Conservation (phyloP, 805 yeast genomes). For the Metschnikowia cubensis region DNA sequence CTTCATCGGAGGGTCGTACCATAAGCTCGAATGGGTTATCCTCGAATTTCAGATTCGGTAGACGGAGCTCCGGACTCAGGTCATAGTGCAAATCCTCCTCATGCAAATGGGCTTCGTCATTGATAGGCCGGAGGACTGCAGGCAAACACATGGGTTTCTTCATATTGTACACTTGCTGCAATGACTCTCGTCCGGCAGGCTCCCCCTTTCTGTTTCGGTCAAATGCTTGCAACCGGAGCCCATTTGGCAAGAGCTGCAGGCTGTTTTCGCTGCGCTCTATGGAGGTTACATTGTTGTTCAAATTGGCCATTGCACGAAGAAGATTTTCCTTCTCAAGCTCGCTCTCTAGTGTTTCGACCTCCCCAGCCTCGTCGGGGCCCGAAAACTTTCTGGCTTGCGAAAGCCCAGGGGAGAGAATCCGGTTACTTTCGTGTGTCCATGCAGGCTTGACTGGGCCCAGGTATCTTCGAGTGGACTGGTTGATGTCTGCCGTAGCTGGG, state of each 20-base stretch:
- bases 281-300: slow-evolving; percentile 11
- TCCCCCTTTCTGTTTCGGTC: slow-evolving; percentile 9
- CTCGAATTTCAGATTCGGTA: slow-evolving; percentile 8
- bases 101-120: slow-evolving; percentile 9
- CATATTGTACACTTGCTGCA: slow-evolving; percentile 43
- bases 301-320: slow-evolving; percentile 17
- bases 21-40: slow-evolving; percentile 14
- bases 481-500: slow-evolving; percentile 16
- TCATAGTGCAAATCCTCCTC: slow-evolving; percentile 10
- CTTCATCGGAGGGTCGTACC: slow-evolving; percentile 2
- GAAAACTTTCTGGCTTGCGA: not conserved
- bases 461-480: slow-evolving; percentile 15
- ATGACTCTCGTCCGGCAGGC: slow-evolving; percentile 7
- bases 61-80: slow-evolving; percentile 11
- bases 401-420: slow-evolving; percentile 6
- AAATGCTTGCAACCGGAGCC: not conserved
- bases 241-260: not conserved
- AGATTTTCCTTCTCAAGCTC: slow-evolving; percentile 13
- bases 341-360: not conserved
- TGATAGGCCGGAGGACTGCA: slow-evolving; percentile 46
- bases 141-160: slow-evolving; percentile 48
- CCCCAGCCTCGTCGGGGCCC: not conserved
- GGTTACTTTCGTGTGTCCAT: slow-evolving; percentile 6
- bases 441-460: slow-evolving; percentile 15
- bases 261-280: slow-evolving; percentile 7